phyloP scores from a whole-genome alignment of 2,329 filamentous ascomycete genomes.

The Thelonectria olida region DNA sequence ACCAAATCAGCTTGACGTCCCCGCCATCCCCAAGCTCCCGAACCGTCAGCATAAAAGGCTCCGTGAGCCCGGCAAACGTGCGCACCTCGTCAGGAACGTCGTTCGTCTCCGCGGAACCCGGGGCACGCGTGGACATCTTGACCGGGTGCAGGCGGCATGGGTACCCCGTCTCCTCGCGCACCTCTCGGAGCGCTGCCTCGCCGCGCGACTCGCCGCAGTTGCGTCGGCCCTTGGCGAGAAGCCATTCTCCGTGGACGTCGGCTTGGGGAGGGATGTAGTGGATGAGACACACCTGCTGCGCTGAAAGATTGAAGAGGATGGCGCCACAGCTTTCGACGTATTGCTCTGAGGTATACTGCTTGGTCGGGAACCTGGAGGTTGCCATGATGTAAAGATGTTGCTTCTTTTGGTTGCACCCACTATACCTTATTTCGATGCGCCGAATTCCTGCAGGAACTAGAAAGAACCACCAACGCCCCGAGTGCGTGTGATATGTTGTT shows the following conservation, averaged over 20 bases:
- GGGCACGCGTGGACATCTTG: conserved; percentile 22
- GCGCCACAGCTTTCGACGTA: conserved; percentile 30
- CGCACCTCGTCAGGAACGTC: conserved; percentile 23
- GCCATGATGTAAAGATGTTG: no score
- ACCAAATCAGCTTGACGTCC: conserved; percentile 22
- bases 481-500: no score
- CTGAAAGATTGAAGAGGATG: conserved; percentile 25
- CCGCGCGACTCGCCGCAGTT: conserved; percentile 20
- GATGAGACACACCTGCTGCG: conserved; percentile 22
- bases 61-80: conserved; percentile 27
- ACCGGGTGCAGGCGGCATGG: conserved; percentile 12
- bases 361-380: neutral
- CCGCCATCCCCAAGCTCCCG: conserved; percentile 3
- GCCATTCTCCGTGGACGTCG: conserved; percentile 13
- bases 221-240: conserved; percentile 30
- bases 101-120: conserved; percentile 4
- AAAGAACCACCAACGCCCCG: no score
- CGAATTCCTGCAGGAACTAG: no score
- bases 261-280: neutral
- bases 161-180: conserved; percentile 25
- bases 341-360: conserved; percentile 9
- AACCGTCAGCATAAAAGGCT: conserved; percentile 24
- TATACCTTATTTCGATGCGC: no score
- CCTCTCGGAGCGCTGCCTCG: conserved; percentile 24
- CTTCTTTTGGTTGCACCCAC: no score